Base-by-base conservation (phyloP, 2,329 filamentous ascomycete genomes). In the Laburnicola sp. region DNA sequence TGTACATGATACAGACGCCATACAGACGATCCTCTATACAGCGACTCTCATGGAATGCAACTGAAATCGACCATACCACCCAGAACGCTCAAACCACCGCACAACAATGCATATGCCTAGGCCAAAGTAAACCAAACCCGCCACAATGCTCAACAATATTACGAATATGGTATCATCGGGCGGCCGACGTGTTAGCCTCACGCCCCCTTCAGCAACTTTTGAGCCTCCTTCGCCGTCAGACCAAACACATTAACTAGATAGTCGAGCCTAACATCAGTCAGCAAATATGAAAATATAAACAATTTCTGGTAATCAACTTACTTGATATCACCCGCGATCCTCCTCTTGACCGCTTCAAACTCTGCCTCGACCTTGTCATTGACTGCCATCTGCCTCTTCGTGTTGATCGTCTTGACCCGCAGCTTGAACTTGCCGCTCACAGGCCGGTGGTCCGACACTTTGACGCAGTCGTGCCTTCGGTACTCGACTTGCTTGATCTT, bases 401-500 rank as follows among this genome's bases (percentile, higher is more conserved):
- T 80, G 54, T 87, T 82, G 30, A 97, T 86, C 16, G 83, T 89
- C 78, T 97, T 99, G 53, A 97, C 82, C 45, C 88, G 84, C 47
- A 97, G 82, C 66, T 84, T 85, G 75, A 99, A 96, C 31, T 80
- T 79, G 1, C 89, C 94, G 55, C 88, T 96, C 27, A 99, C 94
- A 7, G 94, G 94, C 58, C 94, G 82, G 74, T 99, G 94, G 70
- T 99, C 94, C 28, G 90, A 96, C 4, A 93, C 89, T 53, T 87
- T 82, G 30, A 97, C 87, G 26, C 58, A 54, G 72, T 97, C 94
- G 74, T 97, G 93, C 42, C 94, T 80, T 43, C 82, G 80, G 73
- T 99, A 99, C 58, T 96, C 89, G 42, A 91, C 76, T 73, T 97
- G 92, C 73, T 91, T 87, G 63, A 97, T 86, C 49, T 88, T 85